Evolutionary conservation across 2,329 filamentous ascomycete species (phyloP).

Genomic region (Allantophomopsis cytisporea): DNA sequence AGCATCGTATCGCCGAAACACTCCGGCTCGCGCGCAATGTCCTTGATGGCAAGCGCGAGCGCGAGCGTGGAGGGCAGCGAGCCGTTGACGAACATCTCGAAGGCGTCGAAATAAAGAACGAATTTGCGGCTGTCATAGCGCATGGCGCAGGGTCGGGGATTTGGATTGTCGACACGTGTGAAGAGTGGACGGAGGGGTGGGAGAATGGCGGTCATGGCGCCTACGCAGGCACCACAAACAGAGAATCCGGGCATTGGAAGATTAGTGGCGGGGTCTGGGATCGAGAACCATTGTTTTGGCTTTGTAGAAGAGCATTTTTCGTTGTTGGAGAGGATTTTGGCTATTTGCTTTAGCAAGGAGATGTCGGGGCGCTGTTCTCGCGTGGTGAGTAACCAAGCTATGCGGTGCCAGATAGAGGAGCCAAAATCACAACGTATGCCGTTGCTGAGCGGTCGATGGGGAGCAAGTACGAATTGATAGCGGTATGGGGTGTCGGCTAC

Average conservation of each 20-base stretch:
- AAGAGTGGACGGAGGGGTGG: conserved; percentile 61
- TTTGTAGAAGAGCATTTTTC: conserved; percentile 19
- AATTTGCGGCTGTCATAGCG: conserved; percentile 42
- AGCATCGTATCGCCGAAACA: conserved; percentile 35
- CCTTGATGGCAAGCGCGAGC: conserved; percentile 7
- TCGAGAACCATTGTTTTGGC: conserved; percentile 59
- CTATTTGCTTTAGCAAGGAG: conserved; percentile 55
- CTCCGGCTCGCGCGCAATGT: conserved; percentile 50
- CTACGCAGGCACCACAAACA: conserved; percentile 62
- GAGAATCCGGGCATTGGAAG: conserved; percentile 56
- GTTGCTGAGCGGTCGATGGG: conserved; percentile 39
- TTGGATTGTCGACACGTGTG: conserved; percentile 21
- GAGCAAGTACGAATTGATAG: conserved; percentile 48
- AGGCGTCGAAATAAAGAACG: conserved; percentile 42
- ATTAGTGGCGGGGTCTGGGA: conserved; percentile 55
- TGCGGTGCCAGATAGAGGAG: conserved; percentile 62
- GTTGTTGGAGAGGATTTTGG: conserved; percentile 42
- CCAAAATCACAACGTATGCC: conserved; percentile 67
- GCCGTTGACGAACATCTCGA: conserved; percentile 47
- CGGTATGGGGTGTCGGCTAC: conserved; percentile 58
- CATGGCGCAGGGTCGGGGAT: conserved; percentile 53
- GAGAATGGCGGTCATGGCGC: conserved; percentile 58
- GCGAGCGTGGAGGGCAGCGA: too few relatives aligned
- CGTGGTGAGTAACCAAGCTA: conserved; percentile 70
- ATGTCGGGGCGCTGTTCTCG: conserved; percentile 56